Evolutionary conservation across 225 moss, liverwort and hornwort genomes (phyloP).

Genomic region (Rhytidiadelphus loreus): DNA sequence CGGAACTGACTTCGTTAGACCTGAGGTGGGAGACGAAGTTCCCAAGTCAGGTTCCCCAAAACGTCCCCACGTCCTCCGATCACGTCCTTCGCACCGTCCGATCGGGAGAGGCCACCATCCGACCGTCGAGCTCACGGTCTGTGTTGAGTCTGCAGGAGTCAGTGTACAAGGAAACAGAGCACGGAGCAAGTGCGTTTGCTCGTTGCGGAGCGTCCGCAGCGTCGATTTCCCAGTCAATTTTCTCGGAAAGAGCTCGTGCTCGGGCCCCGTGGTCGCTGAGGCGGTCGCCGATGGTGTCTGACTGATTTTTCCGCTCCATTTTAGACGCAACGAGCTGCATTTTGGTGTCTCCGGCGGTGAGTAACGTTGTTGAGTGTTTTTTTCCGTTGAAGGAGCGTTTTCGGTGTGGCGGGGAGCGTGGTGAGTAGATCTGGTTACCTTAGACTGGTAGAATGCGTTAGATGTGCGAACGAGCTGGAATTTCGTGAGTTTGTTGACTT

Average conservation of each 20-base stretch:
- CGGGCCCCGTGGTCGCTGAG: neutral
- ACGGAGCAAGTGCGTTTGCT: neutral
- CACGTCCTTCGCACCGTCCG: neutral
- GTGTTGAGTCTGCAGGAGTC: neutral
- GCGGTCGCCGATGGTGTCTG: neutral
- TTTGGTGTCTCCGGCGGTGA: conserved; percentile 1
- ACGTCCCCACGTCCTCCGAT: neutral
- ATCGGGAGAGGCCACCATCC: neutral
- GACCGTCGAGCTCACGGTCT: neutral
- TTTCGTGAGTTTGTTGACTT: neutral
- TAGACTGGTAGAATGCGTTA: neutral
- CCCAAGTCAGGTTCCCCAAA: neutral
- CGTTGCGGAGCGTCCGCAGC: neutral
- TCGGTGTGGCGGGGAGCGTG: neutral
- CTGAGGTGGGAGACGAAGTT: neutral
- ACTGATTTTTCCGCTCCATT: neutral
- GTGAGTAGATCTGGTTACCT: neutral
- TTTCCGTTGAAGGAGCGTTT: neutral
- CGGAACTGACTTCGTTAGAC: neutral
- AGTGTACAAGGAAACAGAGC: neutral
- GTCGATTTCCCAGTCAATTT: neutral
- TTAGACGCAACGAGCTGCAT: conserved; percentile 3
- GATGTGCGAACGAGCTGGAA: neutral
- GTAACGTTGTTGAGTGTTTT: neutral
- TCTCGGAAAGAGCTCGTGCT: neutral